Base-by-base conservation (phyloP, 495 filamentous ascomycete species). In the Penicillium ochrochloron region DNA sequence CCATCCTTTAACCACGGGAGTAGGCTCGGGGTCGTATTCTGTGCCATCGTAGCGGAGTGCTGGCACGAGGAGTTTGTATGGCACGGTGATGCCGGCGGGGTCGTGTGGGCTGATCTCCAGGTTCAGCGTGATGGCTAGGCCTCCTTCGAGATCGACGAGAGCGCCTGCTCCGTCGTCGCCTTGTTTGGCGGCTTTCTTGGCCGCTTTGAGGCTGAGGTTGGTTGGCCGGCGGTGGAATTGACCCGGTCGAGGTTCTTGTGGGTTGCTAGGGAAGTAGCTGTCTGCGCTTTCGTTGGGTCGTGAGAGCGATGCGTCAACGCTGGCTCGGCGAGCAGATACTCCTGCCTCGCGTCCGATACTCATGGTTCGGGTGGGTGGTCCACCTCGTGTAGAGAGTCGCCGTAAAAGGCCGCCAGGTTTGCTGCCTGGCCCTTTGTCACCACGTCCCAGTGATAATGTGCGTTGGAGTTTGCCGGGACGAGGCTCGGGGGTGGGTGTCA, bases 61-160 rank as follows among this genome's bases (percentile, higher is more conserved):
- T 8, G 95, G 95, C 12, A 99, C 89, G 0, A 97, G 84, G 27
- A 98, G 75, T 23, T 93, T 83, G 73, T 99, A 99, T 34, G 92
- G 90, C 50, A 86, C 84, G 3, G 95, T 99, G 66, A 89, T 90
- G n/a, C 95, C 96, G 0, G 89, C 85, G 0, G 96, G 95, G 69
- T 98, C 92, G 61, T 85, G 84, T 31, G 90, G 86, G 66, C 87
- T 91, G 66, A 97, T 85, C 78, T 99, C 95, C 68, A 95, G 85
- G 67, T 96, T 94, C 31, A 99, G 75, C 11, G 84, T 88, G 31
- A 99, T 87, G 57, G 97, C 92, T 25, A 99, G 80, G 3, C 92
- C 93, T 46, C 88, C 88, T 64, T 91, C 80, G 0, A 96, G 81
- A 65, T 96, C 85, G 68, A 94, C 78, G 27, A 74, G 71, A 53